A percentile compares a stretch with the other conserved stretches of the same genome.
Evolutionary conservation across 257 asterid species (phyloP).

Genomic region (Fraxinus anomala): DNA sequence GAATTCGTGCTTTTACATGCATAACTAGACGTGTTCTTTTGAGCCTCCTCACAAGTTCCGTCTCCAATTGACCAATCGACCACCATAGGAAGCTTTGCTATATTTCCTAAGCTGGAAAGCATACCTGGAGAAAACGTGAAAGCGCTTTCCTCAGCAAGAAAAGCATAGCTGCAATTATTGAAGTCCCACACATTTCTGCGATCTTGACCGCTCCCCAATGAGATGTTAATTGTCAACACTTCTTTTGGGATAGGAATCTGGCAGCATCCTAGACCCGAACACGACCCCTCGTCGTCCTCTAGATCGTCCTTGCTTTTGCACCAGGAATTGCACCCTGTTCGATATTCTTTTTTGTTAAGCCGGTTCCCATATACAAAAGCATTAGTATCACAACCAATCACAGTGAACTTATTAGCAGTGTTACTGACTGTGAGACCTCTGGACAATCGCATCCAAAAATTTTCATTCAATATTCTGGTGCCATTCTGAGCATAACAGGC

Average conservation of each 20-base stretch:
- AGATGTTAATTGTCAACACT: background rate
- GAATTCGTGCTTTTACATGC: constrained; percentile 33
- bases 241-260: constrained; percentile 27
- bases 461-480: fast-evolving
- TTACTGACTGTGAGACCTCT: background rate
- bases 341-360: background rate
- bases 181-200: background rate
- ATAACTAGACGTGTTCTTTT: constrained; percentile 19
- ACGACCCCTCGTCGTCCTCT: constrained; percentile 7
- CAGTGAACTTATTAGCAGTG: constrained; percentile 32
- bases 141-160: constrained; percentile 20
- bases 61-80: constrained; percentile 46
- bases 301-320: background rate
- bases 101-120: constrained; percentile 14
- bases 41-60: constrained; percentile 33
- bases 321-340: constrained; percentile 11
- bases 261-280: constrained; percentile 45
- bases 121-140: constrained; percentile 16
- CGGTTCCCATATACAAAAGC: constrained; percentile 3
- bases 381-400: constrained; percentile 38
- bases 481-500: constrained; percentile 8
- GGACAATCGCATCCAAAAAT: fast-evolving
- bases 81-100: constrained; percentile 28
- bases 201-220: background rate
- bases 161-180: constrained; percentile 38